These are phyloP conservation scores for Gastrodia elata DNA, from an alignment of 106 monocot genomes.

Conservation along the genomic window DNA sequence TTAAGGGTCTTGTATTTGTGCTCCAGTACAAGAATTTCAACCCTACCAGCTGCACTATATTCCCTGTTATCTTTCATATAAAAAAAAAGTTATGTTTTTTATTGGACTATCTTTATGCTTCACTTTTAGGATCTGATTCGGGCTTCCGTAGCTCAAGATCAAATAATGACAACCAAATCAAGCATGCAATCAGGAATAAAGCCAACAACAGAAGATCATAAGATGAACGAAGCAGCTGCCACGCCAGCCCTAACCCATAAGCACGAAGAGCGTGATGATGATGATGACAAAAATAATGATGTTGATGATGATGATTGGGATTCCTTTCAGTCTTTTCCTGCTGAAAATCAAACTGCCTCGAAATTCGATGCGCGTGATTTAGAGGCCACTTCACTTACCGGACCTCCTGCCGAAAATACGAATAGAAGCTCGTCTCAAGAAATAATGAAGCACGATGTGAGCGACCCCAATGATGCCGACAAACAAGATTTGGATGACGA, in stretches of 20 bases:
- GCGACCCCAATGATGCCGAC: not conserved
- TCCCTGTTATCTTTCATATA: no score
- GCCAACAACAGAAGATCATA: constrained; percentile 12
- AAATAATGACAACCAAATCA: constrained; percentile 18
- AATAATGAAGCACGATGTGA: not conserved
- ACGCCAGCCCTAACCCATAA: not conserved
- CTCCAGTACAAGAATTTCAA: not conserved
- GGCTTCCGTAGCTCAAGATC: constrained; percentile 40
- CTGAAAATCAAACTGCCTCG: constrained; percentile 14
- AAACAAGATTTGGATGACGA: not conserved
- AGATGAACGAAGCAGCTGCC: constrained; percentile 12
- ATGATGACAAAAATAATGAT: constrained; percentile 8
- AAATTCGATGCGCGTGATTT: not conserved
- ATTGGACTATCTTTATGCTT: not conserved
- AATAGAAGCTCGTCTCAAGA: not conserved
- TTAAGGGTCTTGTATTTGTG: not conserved
- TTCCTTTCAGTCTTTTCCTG: constrained; percentile 78
- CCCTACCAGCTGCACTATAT: no score
- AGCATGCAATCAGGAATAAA: constrained; percentile 18
- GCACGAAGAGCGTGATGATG: constrained; percentile 12
- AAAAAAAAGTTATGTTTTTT: no score
- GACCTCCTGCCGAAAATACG: not conserved
- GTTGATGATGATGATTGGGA: constrained; percentile 89
- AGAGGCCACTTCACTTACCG: not conserved
- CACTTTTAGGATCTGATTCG: constrained; percentile 79